Conservation (phyloP, 2,329 filamentous ascomycete genomes). For the Colletotrichum tropicale region DNA sequence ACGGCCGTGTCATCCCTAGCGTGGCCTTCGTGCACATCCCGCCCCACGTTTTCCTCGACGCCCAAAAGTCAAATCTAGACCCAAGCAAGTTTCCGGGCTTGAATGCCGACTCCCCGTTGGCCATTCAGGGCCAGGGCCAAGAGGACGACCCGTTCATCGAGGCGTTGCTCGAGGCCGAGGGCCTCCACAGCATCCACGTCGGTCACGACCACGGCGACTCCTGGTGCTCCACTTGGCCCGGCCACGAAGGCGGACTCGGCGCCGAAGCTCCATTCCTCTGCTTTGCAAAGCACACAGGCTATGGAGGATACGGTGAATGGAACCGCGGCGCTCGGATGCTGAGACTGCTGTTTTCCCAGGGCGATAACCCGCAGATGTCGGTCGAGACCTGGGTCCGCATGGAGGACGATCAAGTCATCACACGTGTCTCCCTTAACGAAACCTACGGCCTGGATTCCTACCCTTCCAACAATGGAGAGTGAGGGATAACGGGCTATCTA, state of each 20-base stretch:
- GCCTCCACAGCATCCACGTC: slow-evolving; percentile 53
- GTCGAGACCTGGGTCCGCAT: slow-evolving; percentile 67
- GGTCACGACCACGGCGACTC: slow-evolving; percentile 62
- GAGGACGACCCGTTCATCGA: slow-evolving; percentile 57
- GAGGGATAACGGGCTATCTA: background rate
- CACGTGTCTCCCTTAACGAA: slow-evolving; percentile 58
- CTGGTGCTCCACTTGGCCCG: slow-evolving; percentile 43
- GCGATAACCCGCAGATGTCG: slow-evolving; percentile 39
- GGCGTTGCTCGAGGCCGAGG: slow-evolving; percentile 49
- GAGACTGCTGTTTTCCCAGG: slow-evolving; percentile 23
- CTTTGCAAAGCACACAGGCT: slow-evolving; percentile 71
- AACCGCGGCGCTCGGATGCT: slow-evolving; percentile 57
- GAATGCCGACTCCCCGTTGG: slow-evolving; percentile 28
- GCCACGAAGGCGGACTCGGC: slow-evolving; percentile 14
- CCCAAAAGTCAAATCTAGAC: slow-evolving; percentile 24
- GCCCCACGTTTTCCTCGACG: slow-evolving; percentile 19
- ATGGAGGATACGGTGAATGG: slow-evolving; percentile 72
- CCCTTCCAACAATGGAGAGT: slow-evolving; percentile 27
- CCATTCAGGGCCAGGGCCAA: slow-evolving; percentile 33
- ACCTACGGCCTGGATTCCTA: slow-evolving; percentile 65
- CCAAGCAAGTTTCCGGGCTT: slow-evolving; percentile 38
- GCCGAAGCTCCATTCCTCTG: slow-evolving; percentile 46
- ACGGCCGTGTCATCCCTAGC: slow-evolving; percentile 22
- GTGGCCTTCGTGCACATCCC: slow-evolving; percentile 24
- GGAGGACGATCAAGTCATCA: slow-evolving; percentile 58